Evolutionary conservation across 225 moss, liverwort and hornwort species (phyloP).

Genomic region (Sphagnum contortum): DNA sequence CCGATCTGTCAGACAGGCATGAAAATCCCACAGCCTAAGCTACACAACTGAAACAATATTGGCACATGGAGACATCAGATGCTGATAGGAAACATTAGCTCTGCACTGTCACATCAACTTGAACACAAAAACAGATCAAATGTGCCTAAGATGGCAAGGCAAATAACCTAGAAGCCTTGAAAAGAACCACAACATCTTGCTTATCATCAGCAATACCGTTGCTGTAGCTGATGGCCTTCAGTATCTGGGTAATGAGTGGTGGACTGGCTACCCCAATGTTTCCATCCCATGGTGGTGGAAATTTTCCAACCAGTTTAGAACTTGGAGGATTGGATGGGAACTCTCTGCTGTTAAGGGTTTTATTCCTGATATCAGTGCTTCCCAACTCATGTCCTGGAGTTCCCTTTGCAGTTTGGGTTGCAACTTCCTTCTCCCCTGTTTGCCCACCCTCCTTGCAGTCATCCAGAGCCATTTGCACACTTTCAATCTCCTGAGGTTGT

Average conservation of each 20-base stretch:
- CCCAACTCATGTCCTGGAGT: slow-evolving; percentile 17
- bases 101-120: too few relatives aligned
- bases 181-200: slow-evolving; percentile 48
- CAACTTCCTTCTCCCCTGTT: slow-evolving; percentile 25
- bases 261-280: slow-evolving; percentile 12
- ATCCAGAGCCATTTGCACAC: slow-evolving; percentile 37
- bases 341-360: slow-evolving; percentile 22
- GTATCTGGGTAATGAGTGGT: slow-evolving; percentile 30
- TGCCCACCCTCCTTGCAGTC: slow-evolving; percentile 33
- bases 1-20: slow-evolving; percentile 44
- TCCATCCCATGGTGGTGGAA: slow-evolving; percentile 11
- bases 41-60: too few relatives aligned
- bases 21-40: too few relatives aligned
- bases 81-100: too few relatives aligned
- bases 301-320: slow-evolving; percentile 24
- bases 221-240: slow-evolving; percentile 62
- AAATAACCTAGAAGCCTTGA: slow-evolving; percentile 40
- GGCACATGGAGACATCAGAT: too few relatives aligned
- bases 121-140: too few relatives aligned
- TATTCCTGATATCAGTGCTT: slow-evolving; percentile 11
- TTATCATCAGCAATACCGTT: slow-evolving; percentile 38
- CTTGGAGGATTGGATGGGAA: slow-evolving; percentile 28
- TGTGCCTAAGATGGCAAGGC: too few relatives aligned
- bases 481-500: slow-evolving; percentile 6
- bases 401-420: slow-evolving; percentile 8